Conservation (phyloP, 768 basidiomycete species). For the Rhizopogon vinicolor region DNA sequence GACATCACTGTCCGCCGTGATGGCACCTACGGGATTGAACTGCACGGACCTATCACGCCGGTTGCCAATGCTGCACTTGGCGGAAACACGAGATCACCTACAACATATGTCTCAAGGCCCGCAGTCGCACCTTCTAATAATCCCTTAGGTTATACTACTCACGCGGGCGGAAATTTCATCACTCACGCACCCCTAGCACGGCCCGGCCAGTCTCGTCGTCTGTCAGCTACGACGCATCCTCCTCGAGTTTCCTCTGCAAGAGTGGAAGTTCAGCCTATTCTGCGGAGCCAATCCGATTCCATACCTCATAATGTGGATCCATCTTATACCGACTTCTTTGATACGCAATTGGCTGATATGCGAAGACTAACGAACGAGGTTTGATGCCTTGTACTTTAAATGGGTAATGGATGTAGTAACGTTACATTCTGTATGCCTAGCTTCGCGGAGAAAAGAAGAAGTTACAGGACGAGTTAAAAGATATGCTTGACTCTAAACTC, state of each 20-base stretch:
- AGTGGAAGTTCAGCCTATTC: slow-evolving; percentile 15
- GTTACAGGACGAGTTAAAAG: slow-evolving; percentile 41
- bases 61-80: neutral
- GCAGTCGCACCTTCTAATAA: slow-evolving; percentile 3
- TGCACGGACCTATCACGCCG: neutral
- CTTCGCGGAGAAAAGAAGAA: slow-evolving; percentile 44
- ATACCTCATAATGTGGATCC: slow-evolving; percentile 2
- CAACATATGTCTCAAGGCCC: slow-evolving; percentile 2
- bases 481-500: slow-evolving; percentile 46
- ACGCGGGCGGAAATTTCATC: neutral
- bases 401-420: slow-evolving; percentile 8
- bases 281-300: slow-evolving; percentile 8
- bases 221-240: slow-evolving; percentile 11
- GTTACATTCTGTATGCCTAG: slow-evolving; percentile 27
- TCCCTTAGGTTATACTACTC: neutral
- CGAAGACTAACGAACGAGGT: slow-evolving; percentile 46
- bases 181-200: neutral
- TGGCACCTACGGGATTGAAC: slow-evolving; percentile 46
- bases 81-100: neutral
- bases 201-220: slow-evolving; percentile 3
- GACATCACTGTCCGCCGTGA: slow-evolving; percentile 59
- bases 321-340: neutral
- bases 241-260: slow-evolving; percentile 8
- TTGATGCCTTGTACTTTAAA: slow-evolving; percentile 10
- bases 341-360: slow-evolving; percentile 14